These are phyloP conservation scores for Entomortierella chlamydospora DNA, from an alignment of 192 early-diverging fungal genomes.

Conservation along the genomic window DNA sequence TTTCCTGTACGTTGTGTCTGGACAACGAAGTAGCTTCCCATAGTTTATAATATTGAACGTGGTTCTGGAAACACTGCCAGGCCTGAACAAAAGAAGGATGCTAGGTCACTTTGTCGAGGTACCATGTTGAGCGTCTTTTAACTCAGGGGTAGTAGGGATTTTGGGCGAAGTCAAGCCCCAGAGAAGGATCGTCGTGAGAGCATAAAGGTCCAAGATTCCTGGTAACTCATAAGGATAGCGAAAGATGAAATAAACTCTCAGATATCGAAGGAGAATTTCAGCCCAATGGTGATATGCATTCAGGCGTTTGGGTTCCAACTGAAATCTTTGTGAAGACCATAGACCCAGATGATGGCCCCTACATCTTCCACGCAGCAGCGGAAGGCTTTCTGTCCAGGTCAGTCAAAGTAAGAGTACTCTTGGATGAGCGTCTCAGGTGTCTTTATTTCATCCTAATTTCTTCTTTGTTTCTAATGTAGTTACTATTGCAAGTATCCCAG, in stretches of 20 bases:
- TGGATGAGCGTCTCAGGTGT: no score
- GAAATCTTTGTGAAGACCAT: not conserved
- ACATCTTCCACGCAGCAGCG: no score
- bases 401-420: no score
- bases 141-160: not conserved
- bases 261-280: not conserved
- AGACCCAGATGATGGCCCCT: no score
- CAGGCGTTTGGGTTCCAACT: conserved; percentile 3
- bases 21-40: not conserved
- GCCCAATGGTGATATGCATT: conserved; percentile 3
- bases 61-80: not conserved
- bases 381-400: no score
- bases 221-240: not conserved
- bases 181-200: conserved; percentile 2
- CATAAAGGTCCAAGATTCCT: conserved; percentile 1
- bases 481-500: no score
- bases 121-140: conserved; percentile 1
- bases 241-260: conserved; percentile 5
- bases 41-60: conserved; percentile 1
- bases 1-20: conserved; percentile 1
- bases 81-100: not conserved
- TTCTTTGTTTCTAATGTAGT: no score
- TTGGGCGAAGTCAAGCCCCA: conserved; percentile 5
- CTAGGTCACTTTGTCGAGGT: not conserved
- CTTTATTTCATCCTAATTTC: no score